These are phyloP conservation scores for Globisporangium solare DNA, from an alignment of 352 stramenopile species.

Conservation along the genomic window DNA sequence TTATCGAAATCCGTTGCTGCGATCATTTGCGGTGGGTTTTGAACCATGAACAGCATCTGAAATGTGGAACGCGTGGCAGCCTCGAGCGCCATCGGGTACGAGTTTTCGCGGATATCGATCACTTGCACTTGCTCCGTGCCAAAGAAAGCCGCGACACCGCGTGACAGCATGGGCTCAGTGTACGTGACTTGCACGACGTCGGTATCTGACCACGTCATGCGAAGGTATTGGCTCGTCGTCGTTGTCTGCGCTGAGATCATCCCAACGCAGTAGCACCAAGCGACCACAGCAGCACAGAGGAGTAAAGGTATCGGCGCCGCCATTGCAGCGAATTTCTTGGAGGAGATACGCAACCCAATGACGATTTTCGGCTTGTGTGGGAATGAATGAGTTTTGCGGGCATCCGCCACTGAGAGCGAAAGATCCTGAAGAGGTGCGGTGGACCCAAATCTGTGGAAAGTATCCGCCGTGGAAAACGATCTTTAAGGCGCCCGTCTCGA, in stretches of 20 bases:
- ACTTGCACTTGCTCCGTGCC: conserved; percentile 18
- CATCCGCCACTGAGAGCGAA: too few species aligned
- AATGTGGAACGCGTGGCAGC: conserved; percentile 18
- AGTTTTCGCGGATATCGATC: conserved; percentile 18
- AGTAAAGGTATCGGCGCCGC: neutral
- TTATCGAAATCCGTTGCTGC: conserved; percentile 8
- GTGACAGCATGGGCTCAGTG: conserved; percentile 19
- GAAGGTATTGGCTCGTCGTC: conserved; percentile 6
- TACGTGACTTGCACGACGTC: conserved; percentile 26
- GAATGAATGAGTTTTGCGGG: too few species aligned
- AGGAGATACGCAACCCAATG: too few species aligned
- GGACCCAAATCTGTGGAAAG: too few species aligned
- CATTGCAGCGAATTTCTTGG: too few species aligned
- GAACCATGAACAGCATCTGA: conserved; percentile 22
- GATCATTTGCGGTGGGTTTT: conserved; percentile 11
- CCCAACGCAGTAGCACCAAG: neutral
- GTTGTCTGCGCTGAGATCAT: neutral
- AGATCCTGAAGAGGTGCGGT: too few species aligned
- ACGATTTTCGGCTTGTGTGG: too few species aligned
- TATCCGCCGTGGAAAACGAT: too few species aligned
- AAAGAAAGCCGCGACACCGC: conserved; percentile 22
- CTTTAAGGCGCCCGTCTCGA: too few species aligned
- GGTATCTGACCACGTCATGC: conserved; percentile 23
- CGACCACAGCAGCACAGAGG: neutral
- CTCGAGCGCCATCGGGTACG: conserved; percentile 13